Evolutionary conservation across 306 rosid genomes (phyloP).

Genomic region (Ziziphus jujuba): DNA sequence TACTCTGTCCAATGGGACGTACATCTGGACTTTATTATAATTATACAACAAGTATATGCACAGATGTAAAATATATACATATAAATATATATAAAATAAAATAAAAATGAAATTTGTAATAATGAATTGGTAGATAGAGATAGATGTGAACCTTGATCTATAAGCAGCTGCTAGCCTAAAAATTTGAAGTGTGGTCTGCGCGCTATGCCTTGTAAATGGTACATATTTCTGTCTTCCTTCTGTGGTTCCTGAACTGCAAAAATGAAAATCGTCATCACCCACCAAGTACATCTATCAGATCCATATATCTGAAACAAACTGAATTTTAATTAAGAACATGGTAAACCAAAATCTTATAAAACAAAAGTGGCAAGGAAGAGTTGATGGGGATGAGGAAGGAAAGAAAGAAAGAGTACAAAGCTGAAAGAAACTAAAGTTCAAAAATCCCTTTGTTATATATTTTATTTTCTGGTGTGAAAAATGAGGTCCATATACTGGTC

Average conservation of each 20-base stretch:
- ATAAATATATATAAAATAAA: not conserved
- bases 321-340: too few relatives aligned
- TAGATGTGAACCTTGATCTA: slow-evolving; percentile 65
- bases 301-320: too few relatives aligned
- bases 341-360: too few relatives aligned
- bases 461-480: too few relatives aligned
- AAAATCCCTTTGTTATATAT: too few relatives aligned
- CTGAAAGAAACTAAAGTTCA: too few relatives aligned
- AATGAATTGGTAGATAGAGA: not conserved
- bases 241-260: slow-evolving; percentile 87
- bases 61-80: not conserved
- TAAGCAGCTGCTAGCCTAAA: slow-evolving; percentile 81
- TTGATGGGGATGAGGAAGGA: too few relatives aligned
- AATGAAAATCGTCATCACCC: not conserved
- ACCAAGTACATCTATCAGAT: not conserved
- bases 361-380: not conserved
- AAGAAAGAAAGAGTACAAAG: too few relatives aligned
- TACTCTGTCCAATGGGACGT: too few relatives aligned
- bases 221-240: slow-evolving; percentile 87
- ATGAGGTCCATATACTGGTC: too few relatives aligned
- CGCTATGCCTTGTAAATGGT: slow-evolving; percentile 80
- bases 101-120: too few relatives aligned
- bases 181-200: slow-evolving; percentile 88
- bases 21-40: too few relatives aligned
- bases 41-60: not conserved